Conservation (phyloP, 192 early-diverging fungal species). For the Dissophora ornata region DNA sequence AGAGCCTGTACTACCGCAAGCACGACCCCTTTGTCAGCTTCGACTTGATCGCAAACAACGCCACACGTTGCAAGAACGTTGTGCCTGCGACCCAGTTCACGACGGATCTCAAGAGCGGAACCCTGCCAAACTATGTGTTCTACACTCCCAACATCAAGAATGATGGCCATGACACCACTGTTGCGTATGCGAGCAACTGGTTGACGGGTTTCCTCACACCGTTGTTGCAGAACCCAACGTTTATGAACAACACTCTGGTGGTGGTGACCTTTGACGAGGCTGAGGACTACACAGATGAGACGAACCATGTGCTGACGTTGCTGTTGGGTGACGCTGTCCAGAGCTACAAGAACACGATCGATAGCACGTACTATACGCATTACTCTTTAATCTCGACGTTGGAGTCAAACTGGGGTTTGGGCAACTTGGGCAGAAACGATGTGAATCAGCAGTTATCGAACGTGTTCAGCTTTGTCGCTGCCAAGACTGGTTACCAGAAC, state of each 20-base stretch:
- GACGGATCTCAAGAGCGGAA: constrained; percentile 57
- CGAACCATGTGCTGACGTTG: constrained; percentile 57
- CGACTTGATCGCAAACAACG: constrained; percentile 62
- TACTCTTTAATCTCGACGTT: constrained; percentile 69
- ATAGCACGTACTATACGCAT: constrained; percentile 69
- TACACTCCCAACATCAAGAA: constrained; percentile 71
- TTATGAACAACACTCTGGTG: constrained; percentile 57
- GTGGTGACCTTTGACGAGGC: constrained; percentile 52
- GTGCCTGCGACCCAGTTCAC: constrained; percentile 66
- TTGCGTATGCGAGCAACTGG: constrained; percentile 62
- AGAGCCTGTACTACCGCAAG: constrained; percentile 67
- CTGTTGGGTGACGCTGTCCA: constrained; percentile 55
- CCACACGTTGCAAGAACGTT: constrained; percentile 68
- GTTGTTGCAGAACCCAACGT: constrained; percentile 57
- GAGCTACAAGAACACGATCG: constrained; percentile 40
- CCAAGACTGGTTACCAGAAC: constrained; percentile 47
- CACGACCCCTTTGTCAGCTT: constrained; percentile 81
- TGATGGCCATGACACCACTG: constrained; percentile 65
- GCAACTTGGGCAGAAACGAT: constrained; percentile 66
- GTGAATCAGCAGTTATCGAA: constrained; percentile 56
- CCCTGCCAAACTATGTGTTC: constrained; percentile 30
- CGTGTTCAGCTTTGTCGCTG: constrained; percentile 52
- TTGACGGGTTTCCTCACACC: constrained; percentile 66
- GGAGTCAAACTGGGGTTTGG: constrained; percentile 70
- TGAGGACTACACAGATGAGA: constrained; percentile 16